Evolutionary conservation across 129 eudicot species (phyloP).

Genomic region (Mikania micrantha): DNA sequence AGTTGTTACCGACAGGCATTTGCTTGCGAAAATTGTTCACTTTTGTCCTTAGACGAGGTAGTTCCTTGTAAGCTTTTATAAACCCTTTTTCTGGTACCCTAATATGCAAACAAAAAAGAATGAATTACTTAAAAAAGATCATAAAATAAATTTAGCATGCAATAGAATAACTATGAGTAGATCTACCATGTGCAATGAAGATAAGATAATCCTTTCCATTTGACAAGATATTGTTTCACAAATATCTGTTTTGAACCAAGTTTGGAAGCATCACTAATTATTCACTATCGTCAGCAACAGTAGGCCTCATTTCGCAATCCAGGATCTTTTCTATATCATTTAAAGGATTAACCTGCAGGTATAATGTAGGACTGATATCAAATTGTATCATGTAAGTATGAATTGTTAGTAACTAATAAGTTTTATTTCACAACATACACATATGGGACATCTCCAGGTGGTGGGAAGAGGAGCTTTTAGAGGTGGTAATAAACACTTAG

Average conservation of each 20-base stretch:
- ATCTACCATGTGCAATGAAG: constrained; percentile 93
- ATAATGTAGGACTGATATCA: not conserved
- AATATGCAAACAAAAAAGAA: constrained; percentile 1
- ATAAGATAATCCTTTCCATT: constrained; percentile 96
- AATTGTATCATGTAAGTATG: not conserved
- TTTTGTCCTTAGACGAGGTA: constrained; percentile 86
- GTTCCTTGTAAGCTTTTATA: constrained; percentile 71
- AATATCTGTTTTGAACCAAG: constrained; percentile 74
- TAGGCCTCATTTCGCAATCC: constrained; percentile 90
- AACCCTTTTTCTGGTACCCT: constrained; percentile 92
- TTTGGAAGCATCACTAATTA: constrained; percentile 72
- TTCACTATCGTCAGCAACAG: constrained; percentile 62
- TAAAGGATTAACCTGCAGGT: constrained; percentile 71
- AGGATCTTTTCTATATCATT: constrained; percentile 87
- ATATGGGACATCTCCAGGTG: constrained; percentile 93
- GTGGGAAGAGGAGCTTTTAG: constrained; percentile 69
- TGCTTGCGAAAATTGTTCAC: constrained; percentile 80
- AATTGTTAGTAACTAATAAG: not conserved
- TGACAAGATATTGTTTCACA: constrained; percentile 91
- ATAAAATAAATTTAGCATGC: not conserved
- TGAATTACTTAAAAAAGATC: not conserved
- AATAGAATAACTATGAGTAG: not conserved
- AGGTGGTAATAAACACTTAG: constrained; percentile 75
- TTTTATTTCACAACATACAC: constrained; percentile 50
- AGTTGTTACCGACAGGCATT: constrained; percentile 39